phyloP scores from a whole-genome alignment of 2,329 filamentous ascomycete species.

The Lachnellula suecica region DNA sequence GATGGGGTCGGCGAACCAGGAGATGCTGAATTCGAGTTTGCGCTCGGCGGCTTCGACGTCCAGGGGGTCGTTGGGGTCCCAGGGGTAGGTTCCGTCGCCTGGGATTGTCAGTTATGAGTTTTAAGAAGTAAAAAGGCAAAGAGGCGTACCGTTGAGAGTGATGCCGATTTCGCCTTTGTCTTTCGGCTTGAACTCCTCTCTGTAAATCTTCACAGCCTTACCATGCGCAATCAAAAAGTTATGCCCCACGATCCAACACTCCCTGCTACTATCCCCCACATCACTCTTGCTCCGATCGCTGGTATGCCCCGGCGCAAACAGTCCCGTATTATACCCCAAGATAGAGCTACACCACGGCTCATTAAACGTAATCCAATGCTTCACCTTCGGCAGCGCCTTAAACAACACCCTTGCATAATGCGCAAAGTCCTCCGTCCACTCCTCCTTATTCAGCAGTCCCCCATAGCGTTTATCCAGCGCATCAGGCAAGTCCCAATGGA shows the following conservation, averaged over 20 bases:
- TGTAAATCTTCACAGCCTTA: slow-evolving; percentile 76
- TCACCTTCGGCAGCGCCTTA: slow-evolving; percentile 71
- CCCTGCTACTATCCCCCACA: slow-evolving; percentile 71
- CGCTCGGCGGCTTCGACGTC: slow-evolving; percentile 76
- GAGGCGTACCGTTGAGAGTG: slow-evolving; percentile 71
- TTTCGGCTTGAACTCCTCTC: slow-evolving; percentile 74
- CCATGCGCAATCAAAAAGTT: slow-evolving; percentile 79
- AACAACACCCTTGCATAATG: slow-evolving; percentile 77
- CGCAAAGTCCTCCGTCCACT: slow-evolving; percentile 81
- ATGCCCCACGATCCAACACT: slow-evolving; percentile 83
- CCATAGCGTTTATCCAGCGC: slow-evolving; percentile 78
- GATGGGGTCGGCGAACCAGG: slow-evolving; percentile 86
- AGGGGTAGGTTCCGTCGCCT: slow-evolving; percentile 80
- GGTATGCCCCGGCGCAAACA: slow-evolving; percentile 79
- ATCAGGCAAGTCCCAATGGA: slow-evolving; percentile 86
- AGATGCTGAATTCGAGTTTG: slow-evolving; percentile 84
- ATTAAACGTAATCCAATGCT: slow-evolving; percentile 89
- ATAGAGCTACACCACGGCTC: slow-evolving; percentile 86
- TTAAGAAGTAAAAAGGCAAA: neutral
- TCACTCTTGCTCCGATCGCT: slow-evolving; percentile 71
- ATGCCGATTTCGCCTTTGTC: slow-evolving; percentile 80
- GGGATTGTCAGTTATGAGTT: neutral
- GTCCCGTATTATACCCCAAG: slow-evolving; percentile 74
- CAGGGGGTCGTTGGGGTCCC: slow-evolving; percentile 72
- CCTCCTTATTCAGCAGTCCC: slow-evolving; percentile 75